Base-by-base conservation (phyloP, 441 rosid species). In the Brassica balearica region DNA sequence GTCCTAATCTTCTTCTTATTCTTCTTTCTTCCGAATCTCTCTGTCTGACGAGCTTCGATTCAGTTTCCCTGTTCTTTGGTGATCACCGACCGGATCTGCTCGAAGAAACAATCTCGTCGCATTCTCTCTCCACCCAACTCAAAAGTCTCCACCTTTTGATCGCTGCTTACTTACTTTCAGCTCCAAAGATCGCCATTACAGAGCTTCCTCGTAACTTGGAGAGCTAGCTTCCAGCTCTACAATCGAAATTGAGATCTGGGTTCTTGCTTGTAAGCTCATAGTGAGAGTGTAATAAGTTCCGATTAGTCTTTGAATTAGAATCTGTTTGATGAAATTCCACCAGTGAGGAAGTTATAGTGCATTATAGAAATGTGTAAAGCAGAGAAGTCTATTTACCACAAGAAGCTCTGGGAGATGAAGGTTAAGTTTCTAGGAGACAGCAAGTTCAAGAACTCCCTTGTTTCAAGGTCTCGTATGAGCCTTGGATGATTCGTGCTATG, bases 401-500 rank as follows among this genome's bases (percentile, higher is more conserved):
- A 76, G 43, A 78, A 74, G 65, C 67, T 77, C 6, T 70, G 84
- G 81, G 84, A 84, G 79, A 80, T 80, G 85, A 80, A 65, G 72
- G 90, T 85, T 88, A 91, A 89, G 77, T 69, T 79, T 25, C 73
- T 85, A 34, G 83, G 84, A 36, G 11, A 8, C 2, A 36, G 69
- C 41, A 86, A 84, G 69, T 32, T 84, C 5, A 84, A 71, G 83
- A 77, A 89, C 80, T 87, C 95, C n/a, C 56, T 81, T 67, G 81
- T 72, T 38, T 76, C 78, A 0, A 77, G 56, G 75, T 77, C 84
- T 74, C 86, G 85, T 70, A 89, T 86, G 92, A 91, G 92, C 85
- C 71, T 89, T 94, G 99, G 99, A 80, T 92, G 87, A 85, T 92
- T 72, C 86, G 98, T 1, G 98, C 97, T 73, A 83, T 97, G 63